These are phyloP conservation scores for Xylaria telfairii DNA, from an alignment of 495 filamentous ascomycete species.

Conservation along the genomic window DNA sequence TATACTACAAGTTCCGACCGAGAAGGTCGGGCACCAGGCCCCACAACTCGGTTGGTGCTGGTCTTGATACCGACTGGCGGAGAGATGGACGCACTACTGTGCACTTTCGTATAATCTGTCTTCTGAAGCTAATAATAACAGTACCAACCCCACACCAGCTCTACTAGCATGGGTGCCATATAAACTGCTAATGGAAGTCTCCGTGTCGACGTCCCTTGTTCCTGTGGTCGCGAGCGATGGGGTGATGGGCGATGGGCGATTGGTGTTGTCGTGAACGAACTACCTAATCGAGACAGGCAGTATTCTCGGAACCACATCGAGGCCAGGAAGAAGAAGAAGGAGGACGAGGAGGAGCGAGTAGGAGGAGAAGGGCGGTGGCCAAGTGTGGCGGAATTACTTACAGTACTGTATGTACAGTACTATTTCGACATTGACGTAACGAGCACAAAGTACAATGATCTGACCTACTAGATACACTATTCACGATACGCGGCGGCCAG, in stretches of 20 bases:
- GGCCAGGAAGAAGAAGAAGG: not conserved
- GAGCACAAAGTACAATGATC: not conserved
- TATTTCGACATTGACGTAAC: constrained; percentile 17
- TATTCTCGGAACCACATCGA: not conserved
- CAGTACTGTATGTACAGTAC: too few relatives aligned
- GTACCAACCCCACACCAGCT: constrained; percentile 1
- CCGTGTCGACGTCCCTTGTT: not conserved
- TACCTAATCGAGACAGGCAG: not conserved
- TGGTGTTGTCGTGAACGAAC: not conserved
- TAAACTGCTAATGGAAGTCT: not conserved
- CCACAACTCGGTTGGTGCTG: not conserved
- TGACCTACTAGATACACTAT: not conserved
- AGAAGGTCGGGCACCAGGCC: not conserved
- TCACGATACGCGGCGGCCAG: not conserved
- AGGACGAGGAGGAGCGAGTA: too few relatives aligned
- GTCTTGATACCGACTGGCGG: constrained; percentile 8
- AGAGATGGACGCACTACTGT: not conserved
- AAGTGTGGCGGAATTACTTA: not conserved
- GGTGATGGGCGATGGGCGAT: too few relatives aligned
- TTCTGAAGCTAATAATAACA: constrained; percentile 20
- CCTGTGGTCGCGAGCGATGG: not conserved
- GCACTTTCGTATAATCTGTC: not conserved
- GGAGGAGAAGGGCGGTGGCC: not conserved
- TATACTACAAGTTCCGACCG: not conserved
- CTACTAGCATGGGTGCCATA: constrained; percentile 2